phyloP scores from a whole-genome alignment of 2,329 filamentous ascomycete genomes.

The Penicillium crustosum region DNA sequence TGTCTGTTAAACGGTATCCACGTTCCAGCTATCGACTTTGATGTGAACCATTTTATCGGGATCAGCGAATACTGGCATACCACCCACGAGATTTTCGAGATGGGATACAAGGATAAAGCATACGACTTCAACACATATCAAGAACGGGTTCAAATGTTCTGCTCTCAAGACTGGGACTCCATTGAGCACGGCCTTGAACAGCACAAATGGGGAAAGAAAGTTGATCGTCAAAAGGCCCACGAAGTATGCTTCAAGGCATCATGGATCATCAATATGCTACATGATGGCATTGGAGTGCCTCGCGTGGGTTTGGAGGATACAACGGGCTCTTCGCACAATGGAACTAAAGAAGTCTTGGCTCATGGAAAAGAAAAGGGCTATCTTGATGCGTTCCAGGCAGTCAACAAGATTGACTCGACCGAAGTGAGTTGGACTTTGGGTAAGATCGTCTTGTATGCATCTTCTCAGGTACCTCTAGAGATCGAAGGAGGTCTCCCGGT shows the following conservation, averaged over 20 bases:
- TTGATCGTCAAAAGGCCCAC: conserved; percentile 70
- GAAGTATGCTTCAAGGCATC: conserved; percentile 97
- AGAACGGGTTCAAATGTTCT: conserved; percentile 78
- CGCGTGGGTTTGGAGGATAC: conserved; percentile 73
- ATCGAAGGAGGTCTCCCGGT: conserved; percentile 68
- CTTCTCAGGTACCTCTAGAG: conserved; percentile 75
- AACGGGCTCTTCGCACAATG: conserved; percentile 59
- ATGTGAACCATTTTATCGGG: conserved; percentile 95
- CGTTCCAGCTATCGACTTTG: conserved; percentile 92
- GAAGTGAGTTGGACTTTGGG: conserved; percentile 98
- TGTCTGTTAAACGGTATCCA: conserved; percentile 90
- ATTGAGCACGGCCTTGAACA: conserved; percentile 67
- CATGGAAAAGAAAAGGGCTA: conserved; percentile 73
- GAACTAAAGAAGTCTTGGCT: conserved; percentile 68
- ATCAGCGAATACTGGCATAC: conserved; percentile 99
- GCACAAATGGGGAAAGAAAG: conserved; percentile 72
- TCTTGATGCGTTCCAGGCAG: conserved; percentile 82
- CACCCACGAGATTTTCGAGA: conserved; percentile 87
- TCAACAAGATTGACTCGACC: conserved; percentile 85
- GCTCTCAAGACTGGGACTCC: conserved; percentile 74
- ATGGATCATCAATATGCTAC: conserved; percentile 95
- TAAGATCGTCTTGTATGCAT: conserved; percentile 93
- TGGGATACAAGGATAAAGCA: conserved; percentile 70
- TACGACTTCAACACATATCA: conserved; percentile 94
- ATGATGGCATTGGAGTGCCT: conserved; percentile 93